Conservation (phyloP, 495 filamentous ascomycete genomes). For the Tuber borchii region DNA sequence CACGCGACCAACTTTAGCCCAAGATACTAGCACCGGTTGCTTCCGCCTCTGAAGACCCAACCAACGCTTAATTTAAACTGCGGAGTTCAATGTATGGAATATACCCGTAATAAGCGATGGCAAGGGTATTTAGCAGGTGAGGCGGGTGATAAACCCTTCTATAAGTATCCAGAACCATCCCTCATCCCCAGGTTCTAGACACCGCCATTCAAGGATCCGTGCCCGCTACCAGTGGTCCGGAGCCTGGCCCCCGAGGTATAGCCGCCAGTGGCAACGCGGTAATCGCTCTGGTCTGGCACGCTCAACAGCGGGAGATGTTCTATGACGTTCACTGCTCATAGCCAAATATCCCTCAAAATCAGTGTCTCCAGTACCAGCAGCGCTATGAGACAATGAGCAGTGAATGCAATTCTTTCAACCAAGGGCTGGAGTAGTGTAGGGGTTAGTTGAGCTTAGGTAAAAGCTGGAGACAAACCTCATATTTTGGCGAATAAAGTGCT, state of each 20-base stretch:
- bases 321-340: not conserved
- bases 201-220: not conserved
- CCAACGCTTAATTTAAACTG: not conserved
- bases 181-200: not conserved
- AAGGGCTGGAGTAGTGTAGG: not conserved
- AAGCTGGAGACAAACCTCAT: not conserved
- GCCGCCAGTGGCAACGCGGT: not conserved
- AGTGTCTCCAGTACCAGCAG: not conserved
- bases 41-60: not conserved
- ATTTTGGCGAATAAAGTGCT: not conserved
- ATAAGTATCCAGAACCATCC: not conserved
- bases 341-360: not conserved
- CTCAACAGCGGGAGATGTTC: not conserved
- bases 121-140: not conserved
- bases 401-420: not conserved
- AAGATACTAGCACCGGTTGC: not conserved
- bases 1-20: not conserved
- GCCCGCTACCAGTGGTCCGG: not conserved
- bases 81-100: not conserved
- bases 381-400: not conserved
- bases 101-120: not conserved
- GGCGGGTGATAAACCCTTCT: not conserved
- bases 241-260: not conserved
- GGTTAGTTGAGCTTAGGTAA: not conserved
- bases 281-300: not conserved